These are phyloP conservation scores for Antitrichia curtipendula DNA, from an alignment of 225 moss, liverwort and hornwort species.

Conservation along the genomic window DNA sequence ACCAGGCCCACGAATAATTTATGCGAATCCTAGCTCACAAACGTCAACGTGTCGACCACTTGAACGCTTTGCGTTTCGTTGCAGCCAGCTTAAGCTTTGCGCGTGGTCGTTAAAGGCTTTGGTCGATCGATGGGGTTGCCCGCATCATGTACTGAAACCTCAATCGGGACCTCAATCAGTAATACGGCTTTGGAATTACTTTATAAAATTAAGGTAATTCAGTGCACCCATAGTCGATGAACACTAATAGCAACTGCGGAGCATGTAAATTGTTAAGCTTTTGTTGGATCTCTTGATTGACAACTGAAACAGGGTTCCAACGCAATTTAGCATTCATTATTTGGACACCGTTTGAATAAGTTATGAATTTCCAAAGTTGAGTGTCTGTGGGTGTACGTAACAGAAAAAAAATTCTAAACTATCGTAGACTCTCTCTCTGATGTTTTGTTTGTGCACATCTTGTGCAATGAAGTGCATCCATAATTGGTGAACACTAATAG, in stretches of 20 bases:
- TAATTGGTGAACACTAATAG: not conserved
- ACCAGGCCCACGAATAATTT: not conserved
- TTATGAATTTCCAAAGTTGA: not conserved
- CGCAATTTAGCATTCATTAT: not conserved
- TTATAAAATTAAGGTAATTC: no score
- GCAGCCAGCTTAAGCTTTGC: not conserved
- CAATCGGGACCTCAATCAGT: not conserved
- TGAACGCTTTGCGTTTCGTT: not conserved
- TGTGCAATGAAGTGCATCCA: not conserved
- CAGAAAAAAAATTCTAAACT: no score
- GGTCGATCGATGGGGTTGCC: not conserved
- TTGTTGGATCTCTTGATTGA: no score
- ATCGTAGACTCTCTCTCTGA: not conserved
- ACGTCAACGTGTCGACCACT: constrained; percentile 3
- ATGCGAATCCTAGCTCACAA: not conserved
- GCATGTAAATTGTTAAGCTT: not conserved
- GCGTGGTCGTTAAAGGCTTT: not conserved
- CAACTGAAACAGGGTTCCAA: not conserved
- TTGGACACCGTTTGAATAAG: not conserved
- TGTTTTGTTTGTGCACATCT: no score
- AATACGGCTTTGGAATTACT: no score
- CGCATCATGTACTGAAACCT: not conserved
- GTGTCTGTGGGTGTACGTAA: no score
- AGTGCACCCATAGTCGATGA: not conserved
- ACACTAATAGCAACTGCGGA: not conserved